phyloP scores from a whole-genome alignment of 2,329 filamentous ascomycete species.

The Fusarium siculi region DNA sequence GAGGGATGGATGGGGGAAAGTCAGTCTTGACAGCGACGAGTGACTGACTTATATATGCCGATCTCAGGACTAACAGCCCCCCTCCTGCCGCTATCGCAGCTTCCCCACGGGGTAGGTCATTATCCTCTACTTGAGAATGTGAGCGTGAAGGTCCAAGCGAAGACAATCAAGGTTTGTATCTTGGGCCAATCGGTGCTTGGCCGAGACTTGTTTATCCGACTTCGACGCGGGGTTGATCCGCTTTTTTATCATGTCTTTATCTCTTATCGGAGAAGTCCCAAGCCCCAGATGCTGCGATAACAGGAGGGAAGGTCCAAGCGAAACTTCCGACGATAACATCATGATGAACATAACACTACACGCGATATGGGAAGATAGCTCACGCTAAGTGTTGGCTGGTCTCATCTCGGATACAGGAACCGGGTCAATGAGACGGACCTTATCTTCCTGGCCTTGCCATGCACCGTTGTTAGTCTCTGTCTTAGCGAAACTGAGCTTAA shows the following conservation, averaged over 20 bases:
- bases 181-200: not conserved
- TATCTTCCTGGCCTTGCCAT: not conserved
- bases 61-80: not conserved
- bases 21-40: not conserved
- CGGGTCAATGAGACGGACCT: not conserved
- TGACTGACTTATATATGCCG: not conserved
- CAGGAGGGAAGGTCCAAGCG: not conserved
- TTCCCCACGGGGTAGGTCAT: slow-evolving; percentile 8
- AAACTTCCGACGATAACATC: not conserved
- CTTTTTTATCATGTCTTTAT: not conserved
- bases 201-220: not conserved
- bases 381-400: accelerated
- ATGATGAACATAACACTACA: not conserved
- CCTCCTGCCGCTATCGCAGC: not conserved
- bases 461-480: accelerated
- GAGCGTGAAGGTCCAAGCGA: slow-evolving; percentile 1
- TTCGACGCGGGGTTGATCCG: not conserved
- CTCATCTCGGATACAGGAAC: accelerated
- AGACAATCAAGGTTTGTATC: not conserved
- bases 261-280: not conserved
- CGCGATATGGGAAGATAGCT: not conserved
- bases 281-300: too few relatives aligned
- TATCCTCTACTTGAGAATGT: not conserved
- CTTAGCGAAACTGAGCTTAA: accelerated
- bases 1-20: too few relatives aligned